Conservation (phyloP, 1,284 basidiomycete species). For the Porogramme epimiltina region DNA sequence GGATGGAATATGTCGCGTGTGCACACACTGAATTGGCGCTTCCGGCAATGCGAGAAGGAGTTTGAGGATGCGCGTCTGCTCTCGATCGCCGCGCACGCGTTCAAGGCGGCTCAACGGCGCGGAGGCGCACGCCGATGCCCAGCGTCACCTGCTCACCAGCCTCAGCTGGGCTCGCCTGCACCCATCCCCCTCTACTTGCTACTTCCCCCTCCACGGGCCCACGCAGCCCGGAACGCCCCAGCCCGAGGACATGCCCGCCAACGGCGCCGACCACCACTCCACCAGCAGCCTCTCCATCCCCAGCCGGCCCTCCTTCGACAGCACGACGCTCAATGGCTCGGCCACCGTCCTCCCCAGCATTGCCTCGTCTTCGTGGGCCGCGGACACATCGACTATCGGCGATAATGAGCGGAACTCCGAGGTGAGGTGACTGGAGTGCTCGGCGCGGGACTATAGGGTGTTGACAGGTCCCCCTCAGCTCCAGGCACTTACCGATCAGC, state of each 20-base stretch:
- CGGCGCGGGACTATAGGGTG: background rate
- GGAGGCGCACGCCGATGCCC: too few species aligned
- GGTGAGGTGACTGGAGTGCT: conserved; percentile 1
- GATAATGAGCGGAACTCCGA: conserved; percentile 14
- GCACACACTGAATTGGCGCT: too few species aligned
- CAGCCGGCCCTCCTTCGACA: background rate
- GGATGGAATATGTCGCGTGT: too few species aligned
- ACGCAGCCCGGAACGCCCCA: too few species aligned
- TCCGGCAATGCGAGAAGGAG: too few species aligned
- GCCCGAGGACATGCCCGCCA: background rate
- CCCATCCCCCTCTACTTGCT: too few species aligned
- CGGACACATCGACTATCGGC: conserved; percentile 3
- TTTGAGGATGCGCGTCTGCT: too few species aligned
- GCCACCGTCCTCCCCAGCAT: background rate
- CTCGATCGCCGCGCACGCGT: too few species aligned
- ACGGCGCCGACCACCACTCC: background rate
- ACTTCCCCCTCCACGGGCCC: too few species aligned
- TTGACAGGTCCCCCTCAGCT: conserved; percentile 45
- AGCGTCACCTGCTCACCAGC: too few species aligned
- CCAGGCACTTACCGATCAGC: conserved; percentile 62
- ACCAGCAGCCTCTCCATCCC: background rate
- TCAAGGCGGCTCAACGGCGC: too few species aligned
- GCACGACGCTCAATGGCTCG: background rate
- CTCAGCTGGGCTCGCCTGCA: too few species aligned
- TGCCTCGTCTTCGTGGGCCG: background rate